Evolutionary conservation across 2,329 filamentous ascomycete genomes (phyloP).

Genomic region (Colletotrichum graminicola): DNA sequence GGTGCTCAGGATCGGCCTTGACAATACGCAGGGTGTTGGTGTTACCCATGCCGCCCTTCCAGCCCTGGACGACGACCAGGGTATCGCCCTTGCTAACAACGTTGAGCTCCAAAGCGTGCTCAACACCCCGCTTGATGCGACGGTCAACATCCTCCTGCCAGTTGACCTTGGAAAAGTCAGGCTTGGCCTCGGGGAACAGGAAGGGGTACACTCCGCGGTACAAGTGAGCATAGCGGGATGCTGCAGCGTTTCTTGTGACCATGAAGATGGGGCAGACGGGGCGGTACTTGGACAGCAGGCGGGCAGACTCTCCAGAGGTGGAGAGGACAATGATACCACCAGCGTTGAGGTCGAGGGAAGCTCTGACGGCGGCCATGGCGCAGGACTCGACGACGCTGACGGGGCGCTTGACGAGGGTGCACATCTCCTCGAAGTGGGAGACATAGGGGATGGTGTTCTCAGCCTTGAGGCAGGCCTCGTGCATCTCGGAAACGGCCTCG

Average conservation of each 20-base stretch:
- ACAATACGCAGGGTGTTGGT: constrained; percentile 83
- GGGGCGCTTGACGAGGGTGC: constrained; percentile 83
- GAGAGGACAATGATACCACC: constrained; percentile 96
- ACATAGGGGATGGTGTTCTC: constrained; percentile 98
- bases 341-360: constrained; percentile 95
- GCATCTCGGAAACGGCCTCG: constrained; percentile 97
- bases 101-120: constrained; percentile 85
- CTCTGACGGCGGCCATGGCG: constrained; percentile 96
- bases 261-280: constrained; percentile 99
- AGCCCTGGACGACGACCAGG: constrained; percentile 88
- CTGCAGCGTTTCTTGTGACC: constrained; percentile 89
- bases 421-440: constrained; percentile 95
- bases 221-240: constrained; percentile 91
- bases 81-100: constrained; percentile 79
- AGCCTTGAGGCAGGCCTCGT: constrained; percentile 95
- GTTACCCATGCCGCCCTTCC: constrained; percentile 92
- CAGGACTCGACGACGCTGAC: constrained; percentile 92
- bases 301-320: constrained; percentile 94
- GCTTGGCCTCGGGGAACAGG: constrained; percentile 92
- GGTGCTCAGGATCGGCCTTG: constrained; percentile 70
- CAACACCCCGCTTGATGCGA: constrained; percentile 97
- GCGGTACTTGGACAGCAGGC: constrained; percentile 97
- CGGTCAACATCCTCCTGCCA: constrained; percentile 99
- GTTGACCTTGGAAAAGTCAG: constrained; percentile 90
- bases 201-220: constrained; percentile 99